Conservation (phyloP, 2,329 filamentous ascomycete species). For the Scedosporium minutisporum region DNA sequence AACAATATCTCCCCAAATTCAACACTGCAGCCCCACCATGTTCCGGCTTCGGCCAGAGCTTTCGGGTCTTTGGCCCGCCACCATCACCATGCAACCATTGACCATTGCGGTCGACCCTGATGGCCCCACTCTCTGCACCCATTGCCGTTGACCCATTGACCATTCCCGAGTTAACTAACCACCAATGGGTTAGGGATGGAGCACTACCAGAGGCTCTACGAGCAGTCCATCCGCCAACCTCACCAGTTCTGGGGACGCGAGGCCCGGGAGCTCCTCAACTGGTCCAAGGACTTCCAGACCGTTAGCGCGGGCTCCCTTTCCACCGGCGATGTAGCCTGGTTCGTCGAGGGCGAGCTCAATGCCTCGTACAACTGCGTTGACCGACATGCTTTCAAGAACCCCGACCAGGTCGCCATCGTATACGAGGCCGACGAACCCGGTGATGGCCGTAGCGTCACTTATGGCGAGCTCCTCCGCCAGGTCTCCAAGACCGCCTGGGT, state of each 20-base stretch:
- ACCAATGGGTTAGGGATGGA: constrained; percentile 40
- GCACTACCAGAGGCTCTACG: constrained; percentile 59
- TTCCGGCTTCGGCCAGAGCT: constrained; percentile 35
- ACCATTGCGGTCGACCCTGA: too few species aligned
- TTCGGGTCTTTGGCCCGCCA: constrained; percentile 18
- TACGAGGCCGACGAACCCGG: constrained; percentile 91
- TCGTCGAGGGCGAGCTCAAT: constrained; percentile 85
- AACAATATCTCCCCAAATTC: constrained; percentile 9
- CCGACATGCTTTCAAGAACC: constrained; percentile 90
- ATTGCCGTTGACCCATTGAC: neutral
- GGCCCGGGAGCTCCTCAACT: constrained; percentile 82
- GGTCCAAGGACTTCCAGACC: constrained; percentile 86
- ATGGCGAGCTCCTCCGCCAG: constrained; percentile 84
- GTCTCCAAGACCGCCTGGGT: constrained; percentile 82
- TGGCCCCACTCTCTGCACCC: neutral
- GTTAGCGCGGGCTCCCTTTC: constrained; percentile 67
- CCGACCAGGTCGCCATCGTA: constrained; percentile 89
- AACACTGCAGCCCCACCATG: constrained; percentile 6
- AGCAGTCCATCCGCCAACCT: constrained; percentile 83
- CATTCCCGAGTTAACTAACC: constrained; percentile 2
- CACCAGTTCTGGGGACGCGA: constrained; percentile 80
- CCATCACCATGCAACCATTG: neutral
- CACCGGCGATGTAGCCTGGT: constrained; percentile 86
- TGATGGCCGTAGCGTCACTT: constrained; percentile 84
- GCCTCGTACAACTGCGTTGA: constrained; percentile 97